A percentile compares a stretch with the other conserved stretches of the same genome.
phyloP scores from a whole-genome alignment of 1,284 basidiomycete genomes.

The Puccinia coronata region DNA sequence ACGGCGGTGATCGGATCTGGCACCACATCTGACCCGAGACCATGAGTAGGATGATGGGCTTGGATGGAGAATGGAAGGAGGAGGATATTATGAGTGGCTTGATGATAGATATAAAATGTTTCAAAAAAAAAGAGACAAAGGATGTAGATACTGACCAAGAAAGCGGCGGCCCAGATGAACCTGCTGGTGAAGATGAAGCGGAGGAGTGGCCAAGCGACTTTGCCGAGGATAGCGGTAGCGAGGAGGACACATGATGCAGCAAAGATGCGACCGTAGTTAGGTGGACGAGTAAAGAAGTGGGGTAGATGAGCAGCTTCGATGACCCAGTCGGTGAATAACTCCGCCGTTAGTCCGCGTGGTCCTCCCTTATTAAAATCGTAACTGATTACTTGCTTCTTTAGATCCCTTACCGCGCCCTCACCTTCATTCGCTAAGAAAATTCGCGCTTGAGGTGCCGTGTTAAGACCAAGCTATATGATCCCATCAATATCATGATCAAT shows the following conservation, averaged over 20 bases:
- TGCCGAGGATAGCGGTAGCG: slow-evolving; percentile 19
- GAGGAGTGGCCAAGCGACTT: slow-evolving; percentile 48
- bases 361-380: slow-evolving; percentile 71
- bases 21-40: slow-evolving; percentile 96
- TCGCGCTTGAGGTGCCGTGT: slow-evolving; percentile 76
- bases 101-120: no score
- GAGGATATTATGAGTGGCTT: not conserved
- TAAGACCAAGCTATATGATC: slow-evolving; percentile 67
- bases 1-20: slow-evolving; percentile 81
- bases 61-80: not conserved
- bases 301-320: slow-evolving; percentile 16
- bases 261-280: slow-evolving; percentile 45
- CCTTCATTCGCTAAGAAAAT: slow-evolving; percentile 75
- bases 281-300: slow-evolving; percentile 32
- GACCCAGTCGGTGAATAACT: slow-evolving; percentile 27
- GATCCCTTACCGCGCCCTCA: slow-evolving; percentile 63
- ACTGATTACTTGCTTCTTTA: slow-evolving; percentile 65
- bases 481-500: not conserved
- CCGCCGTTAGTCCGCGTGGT: slow-evolving; percentile 35
- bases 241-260: slow-evolving; percentile 38
- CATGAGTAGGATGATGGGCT: slow-evolving; percentile 71
- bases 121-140: not conserved
- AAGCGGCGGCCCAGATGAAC: slow-evolving; percentile 40
- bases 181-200: slow-evolving; percentile 24
- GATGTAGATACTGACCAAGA: not conserved